A percentile compares a stretch with the other conserved stretches of the same genome.
Evolutionary conservation across 177 flowering plant genomes (phyloP).

Genomic region (Telopea speciosissima): DNA sequence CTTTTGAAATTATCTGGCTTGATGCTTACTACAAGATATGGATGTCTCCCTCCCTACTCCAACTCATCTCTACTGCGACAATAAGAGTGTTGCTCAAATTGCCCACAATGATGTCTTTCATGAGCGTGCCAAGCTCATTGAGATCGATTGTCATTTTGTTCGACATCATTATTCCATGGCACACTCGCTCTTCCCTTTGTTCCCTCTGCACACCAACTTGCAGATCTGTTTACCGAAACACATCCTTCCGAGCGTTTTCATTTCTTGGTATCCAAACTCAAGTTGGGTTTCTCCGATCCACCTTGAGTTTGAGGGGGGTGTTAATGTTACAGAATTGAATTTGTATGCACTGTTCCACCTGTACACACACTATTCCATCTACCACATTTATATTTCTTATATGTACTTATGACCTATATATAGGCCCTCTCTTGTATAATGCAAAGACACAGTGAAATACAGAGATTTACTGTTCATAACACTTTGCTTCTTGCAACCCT

Average conservation of each 20-base stretch:
- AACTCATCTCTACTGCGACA: not conserved
- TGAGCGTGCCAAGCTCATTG: not conserved
- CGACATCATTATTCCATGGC: not conserved
- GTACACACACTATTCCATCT: no score
- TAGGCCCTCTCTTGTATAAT: no score
- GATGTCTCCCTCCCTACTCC: not conserved
- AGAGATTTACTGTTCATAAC: no score
- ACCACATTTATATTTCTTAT: no score
- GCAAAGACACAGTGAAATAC: no score
- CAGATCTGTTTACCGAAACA: not conserved
- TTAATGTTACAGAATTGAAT: no score
- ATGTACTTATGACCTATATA: no score
- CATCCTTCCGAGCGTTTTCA: not conserved
- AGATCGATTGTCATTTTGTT: not conserved
- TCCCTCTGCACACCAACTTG: not conserved
- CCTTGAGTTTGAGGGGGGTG: not conserved
- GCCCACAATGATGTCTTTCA: no score
- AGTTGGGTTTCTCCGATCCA: not conserved
- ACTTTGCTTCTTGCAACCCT: no score
- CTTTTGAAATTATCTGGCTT: not conserved
- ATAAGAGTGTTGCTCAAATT: not conserved
- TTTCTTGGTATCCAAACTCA: not conserved
- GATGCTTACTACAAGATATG: no score
- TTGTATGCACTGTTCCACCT: no score
- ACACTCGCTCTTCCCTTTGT: not conserved